These are phyloP conservation scores for Talaromyces wortmannii DNA, from an alignment of 495 filamentous ascomycete genomes.

Conservation along the genomic window DNA sequence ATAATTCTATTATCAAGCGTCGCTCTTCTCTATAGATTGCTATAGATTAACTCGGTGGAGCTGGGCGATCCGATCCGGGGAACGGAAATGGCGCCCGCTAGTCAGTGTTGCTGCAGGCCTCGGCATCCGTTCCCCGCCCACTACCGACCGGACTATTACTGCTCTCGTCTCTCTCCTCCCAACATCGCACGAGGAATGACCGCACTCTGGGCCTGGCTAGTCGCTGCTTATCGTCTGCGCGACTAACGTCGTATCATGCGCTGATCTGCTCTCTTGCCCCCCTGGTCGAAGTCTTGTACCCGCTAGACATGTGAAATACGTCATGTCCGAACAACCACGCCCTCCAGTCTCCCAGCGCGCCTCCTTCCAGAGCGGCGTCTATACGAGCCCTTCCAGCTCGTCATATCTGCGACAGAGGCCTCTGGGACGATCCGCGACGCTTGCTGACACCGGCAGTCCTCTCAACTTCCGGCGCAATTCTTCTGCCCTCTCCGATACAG, in stretches of 20 bases:
- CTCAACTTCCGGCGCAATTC: slow-evolving; percentile 59
- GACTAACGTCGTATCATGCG: not conserved
- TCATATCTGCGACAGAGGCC: slow-evolving; percentile 34
- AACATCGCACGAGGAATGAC: too few species aligned
- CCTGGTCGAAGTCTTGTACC: not conserved
- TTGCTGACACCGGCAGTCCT: slow-evolving; percentile 20
- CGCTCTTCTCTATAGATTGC: too few species aligned
- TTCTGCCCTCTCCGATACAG: slow-evolving; percentile 67
- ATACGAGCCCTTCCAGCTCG: slow-evolving; percentile 1
- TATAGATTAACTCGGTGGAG: too few species aligned
- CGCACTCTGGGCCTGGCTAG: too few species aligned
- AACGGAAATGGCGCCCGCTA: too few species aligned
- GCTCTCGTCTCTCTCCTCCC: too few species aligned
- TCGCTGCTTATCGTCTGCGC: too few species aligned
- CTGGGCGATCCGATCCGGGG: too few species aligned
- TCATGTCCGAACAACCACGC: slow-evolving; percentile 5
- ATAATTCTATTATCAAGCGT: too few species aligned
- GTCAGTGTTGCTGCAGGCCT: too few species aligned
- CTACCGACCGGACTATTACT: too few species aligned
- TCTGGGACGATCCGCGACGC: slow-evolving; percentile 31
- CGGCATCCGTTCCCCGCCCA: too few species aligned
- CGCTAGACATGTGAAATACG: not conserved
- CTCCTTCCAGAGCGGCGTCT: slow-evolving; percentile 1
- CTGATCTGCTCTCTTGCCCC: not conserved
- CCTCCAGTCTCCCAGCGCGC: not conserved